Evolutionary conservation across 2,329 filamentous ascomycete genomes (phyloP).

Genomic region (Diaporthe destruens): DNA sequence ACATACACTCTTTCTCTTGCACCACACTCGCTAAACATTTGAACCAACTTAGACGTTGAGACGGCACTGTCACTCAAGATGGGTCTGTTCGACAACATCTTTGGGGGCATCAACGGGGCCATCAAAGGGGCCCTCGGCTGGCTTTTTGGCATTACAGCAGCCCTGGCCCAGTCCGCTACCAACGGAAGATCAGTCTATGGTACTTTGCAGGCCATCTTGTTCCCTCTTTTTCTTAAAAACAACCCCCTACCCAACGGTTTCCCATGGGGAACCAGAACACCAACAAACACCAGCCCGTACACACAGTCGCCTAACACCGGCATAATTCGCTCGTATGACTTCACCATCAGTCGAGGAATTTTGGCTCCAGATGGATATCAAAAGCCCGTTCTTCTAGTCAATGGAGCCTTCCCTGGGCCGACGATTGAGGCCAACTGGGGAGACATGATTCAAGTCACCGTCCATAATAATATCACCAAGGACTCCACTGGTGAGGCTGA

Average conservation of each 20-base stretch:
- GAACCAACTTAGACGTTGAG: conserved; percentile 37
- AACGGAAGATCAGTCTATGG: conserved; percentile 59
- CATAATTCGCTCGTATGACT: conserved; percentile 67
- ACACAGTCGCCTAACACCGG: conserved; percentile 63
- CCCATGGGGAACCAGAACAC: conserved; percentile 64
- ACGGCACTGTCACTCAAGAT: conserved; percentile 41
- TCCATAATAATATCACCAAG: conserved; percentile 80
- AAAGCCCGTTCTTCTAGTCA: conserved; percentile 69
- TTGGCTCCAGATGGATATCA: conserved; percentile 70
- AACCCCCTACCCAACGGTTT: conserved; percentile 63
- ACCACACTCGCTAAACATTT: neutral
- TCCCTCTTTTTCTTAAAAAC: conserved; percentile 60
- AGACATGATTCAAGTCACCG: conserved; percentile 72
- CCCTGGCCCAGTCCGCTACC: conserved; percentile 52
- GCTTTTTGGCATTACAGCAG: conserved; percentile 45
- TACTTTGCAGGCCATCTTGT: conserved; percentile 53
- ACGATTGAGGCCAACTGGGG: conserved; percentile 74
- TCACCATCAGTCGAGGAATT: conserved; percentile 62
- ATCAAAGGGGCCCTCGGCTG: conserved; percentile 39
- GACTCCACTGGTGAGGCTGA: conserved; percentile 65
- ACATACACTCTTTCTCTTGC: too few relatives aligned
- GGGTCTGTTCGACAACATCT: conserved; percentile 42
- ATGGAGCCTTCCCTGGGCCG: conserved; percentile 76
- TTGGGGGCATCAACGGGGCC: neutral
- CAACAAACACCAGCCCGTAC: conserved; percentile 63